Evolutionary conservation across 441 rosid genomes (phyloP).

Genomic region (Syzygium syzygioides): DNA sequence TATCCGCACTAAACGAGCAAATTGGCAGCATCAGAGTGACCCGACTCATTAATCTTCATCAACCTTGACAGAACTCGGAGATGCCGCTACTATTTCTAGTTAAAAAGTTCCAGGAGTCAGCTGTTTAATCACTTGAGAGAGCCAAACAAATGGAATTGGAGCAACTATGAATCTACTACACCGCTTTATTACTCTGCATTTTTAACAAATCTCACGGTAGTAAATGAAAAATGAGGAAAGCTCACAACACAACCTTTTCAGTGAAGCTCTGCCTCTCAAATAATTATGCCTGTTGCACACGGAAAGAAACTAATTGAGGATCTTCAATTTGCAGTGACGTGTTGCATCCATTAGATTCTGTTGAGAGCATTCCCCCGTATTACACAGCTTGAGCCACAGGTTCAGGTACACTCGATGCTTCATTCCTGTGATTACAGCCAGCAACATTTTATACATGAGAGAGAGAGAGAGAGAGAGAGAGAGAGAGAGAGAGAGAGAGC

Average conservation of each 20-base stretch:
- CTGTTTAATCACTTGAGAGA: neutral
- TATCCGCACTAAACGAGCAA: neutral
- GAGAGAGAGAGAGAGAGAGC: neutral
- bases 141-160: neutral
- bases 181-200: neutral
- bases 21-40: neutral
- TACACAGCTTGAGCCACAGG: constrained; percentile 68
- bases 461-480: neutral
- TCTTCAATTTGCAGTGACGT: neutral
- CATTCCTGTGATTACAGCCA: constrained; percentile 43
- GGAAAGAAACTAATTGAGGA: neutral
- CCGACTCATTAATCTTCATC: neutral
- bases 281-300: neutral
- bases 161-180: neutral
- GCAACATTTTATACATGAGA: neutral
- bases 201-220: neutral
- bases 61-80: neutral
- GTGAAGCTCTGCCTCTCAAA: neutral
- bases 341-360: neutral
- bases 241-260: neutral
- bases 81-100: neutral
- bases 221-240: neutral
- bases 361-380: neutral
- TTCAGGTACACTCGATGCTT: constrained; percentile 45
- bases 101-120: neutral